Percentiles rank a stretch among this genome's conserved stretches.
phyloP scores from a whole-genome alignment of 2,329 filamentous ascomycete species.

The Xylariaceae sp. region DNA sequence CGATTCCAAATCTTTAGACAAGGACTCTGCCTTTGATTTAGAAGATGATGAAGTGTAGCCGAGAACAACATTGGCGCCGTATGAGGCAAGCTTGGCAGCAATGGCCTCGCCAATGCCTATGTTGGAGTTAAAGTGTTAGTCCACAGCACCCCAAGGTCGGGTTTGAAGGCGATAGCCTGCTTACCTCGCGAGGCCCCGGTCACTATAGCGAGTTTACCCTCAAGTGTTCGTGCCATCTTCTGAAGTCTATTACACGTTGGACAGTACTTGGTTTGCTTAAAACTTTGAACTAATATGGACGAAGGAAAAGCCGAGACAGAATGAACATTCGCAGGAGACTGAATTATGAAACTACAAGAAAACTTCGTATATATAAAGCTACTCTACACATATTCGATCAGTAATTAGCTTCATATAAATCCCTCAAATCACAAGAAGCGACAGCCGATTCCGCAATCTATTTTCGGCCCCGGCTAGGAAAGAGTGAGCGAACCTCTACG shows the following conservation, averaged over 20 bases:
- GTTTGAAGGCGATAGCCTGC: conserved; percentile 1
- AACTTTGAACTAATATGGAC: too few species aligned
- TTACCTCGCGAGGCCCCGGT: conserved; percentile 81
- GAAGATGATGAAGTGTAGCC: conserved; percentile 66
- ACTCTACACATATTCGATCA: not conserved
- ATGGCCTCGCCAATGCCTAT: conserved; percentile 72
- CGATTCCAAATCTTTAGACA: conserved; percentile 64
- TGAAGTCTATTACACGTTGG: not conserved
- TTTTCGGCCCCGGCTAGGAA: not conserved
- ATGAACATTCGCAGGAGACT: too few species aligned
- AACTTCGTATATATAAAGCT: too few species aligned
- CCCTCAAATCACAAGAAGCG: conserved; percentile 12
- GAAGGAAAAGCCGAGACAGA: too few species aligned
- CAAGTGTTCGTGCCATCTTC: conserved; percentile 49
- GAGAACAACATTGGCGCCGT: conserved; percentile 72
- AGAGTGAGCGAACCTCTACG: not conserved
- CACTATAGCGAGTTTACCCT: conserved; percentile 79
- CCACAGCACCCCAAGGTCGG: not conserved
- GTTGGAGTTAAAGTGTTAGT: not conserved
- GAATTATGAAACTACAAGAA: too few species aligned
- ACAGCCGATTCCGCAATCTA: not conserved
- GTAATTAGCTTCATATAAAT: conserved; percentile 2
- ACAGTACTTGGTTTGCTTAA: not conserved
- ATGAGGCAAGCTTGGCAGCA: conserved; percentile 72
- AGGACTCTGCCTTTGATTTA: conserved; percentile 55